Base-by-base conservation (phyloP, 1,139 yeast genomes). In the Protomyces arabidopsidicola region DNA sequence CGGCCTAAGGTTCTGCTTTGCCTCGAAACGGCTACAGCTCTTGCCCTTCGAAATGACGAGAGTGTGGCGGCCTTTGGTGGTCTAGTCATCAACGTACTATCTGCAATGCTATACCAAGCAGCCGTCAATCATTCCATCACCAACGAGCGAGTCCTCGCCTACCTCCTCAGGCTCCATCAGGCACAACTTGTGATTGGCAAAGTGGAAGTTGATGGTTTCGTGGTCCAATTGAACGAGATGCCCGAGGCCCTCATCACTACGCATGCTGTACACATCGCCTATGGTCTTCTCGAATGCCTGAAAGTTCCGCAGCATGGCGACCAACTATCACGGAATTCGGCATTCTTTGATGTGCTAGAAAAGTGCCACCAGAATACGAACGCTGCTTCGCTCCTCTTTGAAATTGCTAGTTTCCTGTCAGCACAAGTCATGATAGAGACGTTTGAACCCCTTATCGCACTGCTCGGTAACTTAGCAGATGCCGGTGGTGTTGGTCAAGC, bases 401-500 rank as follows among this genome's bases (percentile, higher is more conserved):
- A 74, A 18, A 84, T 84, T 68, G 75, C 84, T 45, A 81, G 81
- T 53, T 72, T 74, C 0, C 70, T 85, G 8, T 71, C 85, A 2
- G 74, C 74, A 6, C 72, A 75, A 3, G 72, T 79, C 8, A 35
- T 63, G n/a, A 76, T 78, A 1, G 74, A 74, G 0, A 87, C 85
- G 70, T 87, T 83, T 69, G 82, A 86, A 81, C 79, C 82, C 68
- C 65, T 74, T 18, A 76, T 90, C 52, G 91, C 90, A 0, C 75
- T 88, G 27, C 75, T 89, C 53, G 96, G 89, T 72, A 96, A 88
- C 68, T 80, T 90, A 27, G 88, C 95, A 0, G 87, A 91, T 1
- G 83, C 86, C 55, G 96, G 96, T 2, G 90, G 53, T n/a, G 53
- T 63, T 5, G 69, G 69, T 12, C 55, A 64, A 8, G 65, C 63